Base-by-base conservation (phyloP, 148 eudicot species). In the Chenopodium formosanum region DNA sequence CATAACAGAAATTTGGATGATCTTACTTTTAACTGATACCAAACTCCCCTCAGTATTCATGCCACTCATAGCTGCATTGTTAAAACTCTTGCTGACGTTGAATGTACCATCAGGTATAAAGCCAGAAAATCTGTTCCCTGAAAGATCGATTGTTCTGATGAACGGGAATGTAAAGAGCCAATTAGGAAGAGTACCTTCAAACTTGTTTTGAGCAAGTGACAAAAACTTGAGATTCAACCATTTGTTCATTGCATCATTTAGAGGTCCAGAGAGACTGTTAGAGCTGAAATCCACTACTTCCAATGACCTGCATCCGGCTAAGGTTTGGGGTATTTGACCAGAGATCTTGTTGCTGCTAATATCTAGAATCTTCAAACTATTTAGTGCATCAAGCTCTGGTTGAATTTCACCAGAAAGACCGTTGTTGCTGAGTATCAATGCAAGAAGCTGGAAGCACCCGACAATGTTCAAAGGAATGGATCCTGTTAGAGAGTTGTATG, bases 221-320 rank as follows among this genome's bases (percentile, higher is more conserved):
- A 96, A 81, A 60, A 87, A 91, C 83, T 85, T 91, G 80, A 95
- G 97, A 85, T 91, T 92, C 44, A 88, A 75, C 99, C 99, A 96
- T 89, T 91, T 94, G 83, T 88, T 82, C 71, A 96, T 89, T 20
- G 99, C 97, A 80, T 94, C 98, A 53, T 85, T 91, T 16, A 96
- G 80, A 53, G 92, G 74, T 50, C 99, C 99, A 1, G 95, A 91
- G 11, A 96, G 92, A 84, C 91, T 92, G 86, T 95, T 95, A 71
- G 83, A 89, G 89, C 99, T 93, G 75, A 95, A 91, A 86, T 95
- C 97, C 9, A 93, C 97, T 40, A 92, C 90, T 79, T 95, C 99
- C 86, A 95, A 79, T 0, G 99, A 95, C 79, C 88, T 95, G 82
- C 99, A 95, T 29, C 97, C 98, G 8, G 99, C 99, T 88, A 95